Percentiles rank a stretch among this genome's conserved stretches.
phyloP scores from a whole-genome alignment of 352 stramenopile genomes.

The Aphanomyces stellatus region DNA sequence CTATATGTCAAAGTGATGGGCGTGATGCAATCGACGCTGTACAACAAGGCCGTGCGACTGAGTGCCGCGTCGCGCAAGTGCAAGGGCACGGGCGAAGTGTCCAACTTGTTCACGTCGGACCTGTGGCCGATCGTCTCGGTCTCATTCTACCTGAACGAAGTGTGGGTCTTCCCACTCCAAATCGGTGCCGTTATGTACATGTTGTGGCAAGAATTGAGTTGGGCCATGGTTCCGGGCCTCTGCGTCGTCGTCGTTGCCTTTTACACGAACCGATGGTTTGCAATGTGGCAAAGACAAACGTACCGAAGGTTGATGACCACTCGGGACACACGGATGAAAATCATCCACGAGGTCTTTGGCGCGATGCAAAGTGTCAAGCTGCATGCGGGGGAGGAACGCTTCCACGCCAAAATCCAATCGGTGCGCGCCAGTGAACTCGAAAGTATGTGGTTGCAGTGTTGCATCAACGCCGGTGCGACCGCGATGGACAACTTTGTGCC shows the following conservation, averaged over 20 bases:
- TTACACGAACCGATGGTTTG: conserved; percentile 37
- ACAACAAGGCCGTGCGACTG: conserved; percentile 24
- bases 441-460: conserved; percentile 3
- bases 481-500: conserved; percentile 19
- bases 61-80: not conserved
- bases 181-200: conserved; percentile 30
- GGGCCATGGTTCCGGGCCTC: conserved; percentile 34
- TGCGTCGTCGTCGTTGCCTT: conserved; percentile 28
- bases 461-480: conserved; percentile 1
- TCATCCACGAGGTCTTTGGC: conserved; percentile 83
- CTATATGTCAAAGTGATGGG: conserved; percentile 22
- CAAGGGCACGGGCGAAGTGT: conserved; percentile 23
- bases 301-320: conserved; percentile 70
- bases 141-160: conserved; percentile 33
- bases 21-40: conserved; percentile 27
- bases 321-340: conserved; percentile 84
- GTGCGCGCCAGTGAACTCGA: conserved; percentile 29
- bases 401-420: conserved; percentile 24
- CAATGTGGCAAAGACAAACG: conserved; percentile 28
- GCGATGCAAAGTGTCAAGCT: conserved; percentile 94
- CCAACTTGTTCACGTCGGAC: conserved; percentile 37
- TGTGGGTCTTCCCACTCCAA: conserved; percentile 36
- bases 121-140: conserved; percentile 26
- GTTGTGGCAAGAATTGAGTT: conserved; percentile 27
- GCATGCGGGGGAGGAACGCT: conserved; percentile 87